Evolutionary conservation across 1,139 yeast genomes (phyloP).

Genomic region (Candida dubliniensis): DNA sequence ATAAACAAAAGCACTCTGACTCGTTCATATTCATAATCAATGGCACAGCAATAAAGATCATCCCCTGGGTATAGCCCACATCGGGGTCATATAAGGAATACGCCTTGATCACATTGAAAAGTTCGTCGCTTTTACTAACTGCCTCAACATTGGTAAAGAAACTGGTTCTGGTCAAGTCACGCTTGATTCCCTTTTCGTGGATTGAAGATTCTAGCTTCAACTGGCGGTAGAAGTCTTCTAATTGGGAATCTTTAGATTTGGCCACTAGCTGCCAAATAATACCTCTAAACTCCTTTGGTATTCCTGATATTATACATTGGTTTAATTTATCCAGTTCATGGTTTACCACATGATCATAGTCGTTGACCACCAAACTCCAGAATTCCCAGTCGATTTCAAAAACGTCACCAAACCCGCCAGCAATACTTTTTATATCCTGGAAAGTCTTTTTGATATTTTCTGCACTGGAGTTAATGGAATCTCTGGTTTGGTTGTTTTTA

Average conservation of each 20-base stretch:
- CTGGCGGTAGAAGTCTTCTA: constrained; percentile 68
- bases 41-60: constrained; percentile 91
- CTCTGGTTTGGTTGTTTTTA: constrained; percentile 37
- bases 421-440: constrained; percentile 50
- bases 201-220: constrained; percentile 54
- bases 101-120: constrained; percentile 76
- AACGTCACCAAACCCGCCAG: constrained; percentile 39
- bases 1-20: constrained; percentile 78
- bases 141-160: constrained; percentile 66
- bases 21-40: constrained; percentile 78
- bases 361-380: constrained; percentile 80
- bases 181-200: constrained; percentile 73
- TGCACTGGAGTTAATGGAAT: constrained; percentile 59
- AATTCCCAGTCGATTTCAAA: constrained; percentile 72
- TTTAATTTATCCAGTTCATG: constrained; percentile 61
- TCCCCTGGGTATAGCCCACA: constrained; percentile 96
- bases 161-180: constrained; percentile 83
- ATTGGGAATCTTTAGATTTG: constrained; percentile 68
- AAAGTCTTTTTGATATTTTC: constrained; percentile 63
- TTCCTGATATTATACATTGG: constrained; percentile 65
- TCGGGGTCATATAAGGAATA: constrained; percentile 86
- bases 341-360: constrained; percentile 66
- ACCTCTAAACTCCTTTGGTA: constrained; percentile 84
- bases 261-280: constrained; percentile 90
- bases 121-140: constrained; percentile 51